Evolutionary conservation across 257 asterid species (phyloP).

Genomic region (Solanum rostratum): DNA sequence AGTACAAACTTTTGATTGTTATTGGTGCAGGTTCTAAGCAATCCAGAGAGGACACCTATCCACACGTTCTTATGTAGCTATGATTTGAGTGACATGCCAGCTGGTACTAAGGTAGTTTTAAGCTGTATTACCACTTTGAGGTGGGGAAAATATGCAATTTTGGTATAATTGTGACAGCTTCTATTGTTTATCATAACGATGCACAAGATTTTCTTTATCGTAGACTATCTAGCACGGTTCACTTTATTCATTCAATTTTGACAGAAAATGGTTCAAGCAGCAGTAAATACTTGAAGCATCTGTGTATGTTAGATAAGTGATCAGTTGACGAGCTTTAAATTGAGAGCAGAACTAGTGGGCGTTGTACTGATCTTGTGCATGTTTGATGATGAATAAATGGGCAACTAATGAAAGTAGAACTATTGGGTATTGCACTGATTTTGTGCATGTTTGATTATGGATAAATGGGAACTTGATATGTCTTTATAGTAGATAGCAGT

Average conservation of each 20-base stretch:
- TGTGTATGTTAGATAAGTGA: background rate
- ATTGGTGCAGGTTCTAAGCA: conserved; percentile 65
- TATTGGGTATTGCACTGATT: background rate
- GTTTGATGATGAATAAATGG: background rate
- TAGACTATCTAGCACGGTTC: background rate
- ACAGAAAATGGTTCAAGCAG: background rate
- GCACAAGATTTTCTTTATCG: background rate
- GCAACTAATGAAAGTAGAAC: background rate
- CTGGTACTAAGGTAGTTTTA: conserved; percentile 70
- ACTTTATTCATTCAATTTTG: background rate
- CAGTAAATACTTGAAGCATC: background rate
- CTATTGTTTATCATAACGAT: background rate
- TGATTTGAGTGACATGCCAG: conserved; percentile 93
- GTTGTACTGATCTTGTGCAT: background rate
- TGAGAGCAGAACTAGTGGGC: background rate
- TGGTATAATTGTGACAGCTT: background rate
- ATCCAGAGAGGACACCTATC: conserved; percentile 88
- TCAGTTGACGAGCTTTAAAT: background rate
- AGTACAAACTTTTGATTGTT: background rate
- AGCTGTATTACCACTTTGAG: background rate
- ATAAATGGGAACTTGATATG: background rate
- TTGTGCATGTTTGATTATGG: background rate
- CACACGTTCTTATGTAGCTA: conserved; percentile 86
- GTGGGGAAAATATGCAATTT: background rate
- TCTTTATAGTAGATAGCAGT: background rate